Percentiles rank a stretch among this genome's conserved stretches.
Evolutionary conservation across 2,329 filamentous ascomycete species (phyloP).

Genomic region (Rhytidhysteron rufulum): DNA sequence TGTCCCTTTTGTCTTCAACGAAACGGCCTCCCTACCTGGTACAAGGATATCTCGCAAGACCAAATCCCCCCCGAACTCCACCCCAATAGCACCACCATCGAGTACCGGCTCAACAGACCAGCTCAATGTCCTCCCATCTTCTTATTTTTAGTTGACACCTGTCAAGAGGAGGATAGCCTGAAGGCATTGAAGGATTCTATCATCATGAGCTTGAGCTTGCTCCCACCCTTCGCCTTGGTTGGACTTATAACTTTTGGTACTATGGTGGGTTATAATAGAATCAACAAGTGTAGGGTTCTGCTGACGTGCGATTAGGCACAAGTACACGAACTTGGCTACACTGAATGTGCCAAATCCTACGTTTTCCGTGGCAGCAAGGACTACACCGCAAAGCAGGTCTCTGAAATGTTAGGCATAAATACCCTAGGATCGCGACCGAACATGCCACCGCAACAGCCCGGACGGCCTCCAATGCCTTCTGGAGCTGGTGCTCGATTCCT

Average conservation of each 20-base stretch:
- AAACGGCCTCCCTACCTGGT: constrained; percentile 78
- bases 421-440: constrained; percentile 70
- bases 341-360: constrained; percentile 96
- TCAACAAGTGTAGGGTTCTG: not conserved
- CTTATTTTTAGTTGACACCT: constrained; percentile 82
- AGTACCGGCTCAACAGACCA: constrained; percentile 76
- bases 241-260: constrained; percentile 86
- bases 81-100: constrained; percentile 80
- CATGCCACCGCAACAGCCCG: constrained; percentile 62
- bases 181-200: constrained; percentile 80
- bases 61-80: constrained; percentile 81
- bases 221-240: constrained; percentile 77
- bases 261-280: constrained; percentile 60
- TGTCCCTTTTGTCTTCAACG: constrained; percentile 83
- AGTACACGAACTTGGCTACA: constrained; percentile 97
- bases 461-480: constrained; percentile 65
- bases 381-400: constrained; percentile 97
- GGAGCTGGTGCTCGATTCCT: constrained; percentile 86
- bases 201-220: constrained; percentile 77
- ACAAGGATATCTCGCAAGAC: constrained; percentile 83
- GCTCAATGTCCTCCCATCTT: constrained; percentile 86
- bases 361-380: constrained; percentile 98
- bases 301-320: constrained; percentile 59
- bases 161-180: constrained; percentile 82
- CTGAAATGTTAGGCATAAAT: constrained; percentile 92